Evolutionary conservation across 2,329 filamentous ascomycete species (phyloP), one percentile per base, ranked within the genome.

Genomic region (Aspergillus melleus): DNA sequence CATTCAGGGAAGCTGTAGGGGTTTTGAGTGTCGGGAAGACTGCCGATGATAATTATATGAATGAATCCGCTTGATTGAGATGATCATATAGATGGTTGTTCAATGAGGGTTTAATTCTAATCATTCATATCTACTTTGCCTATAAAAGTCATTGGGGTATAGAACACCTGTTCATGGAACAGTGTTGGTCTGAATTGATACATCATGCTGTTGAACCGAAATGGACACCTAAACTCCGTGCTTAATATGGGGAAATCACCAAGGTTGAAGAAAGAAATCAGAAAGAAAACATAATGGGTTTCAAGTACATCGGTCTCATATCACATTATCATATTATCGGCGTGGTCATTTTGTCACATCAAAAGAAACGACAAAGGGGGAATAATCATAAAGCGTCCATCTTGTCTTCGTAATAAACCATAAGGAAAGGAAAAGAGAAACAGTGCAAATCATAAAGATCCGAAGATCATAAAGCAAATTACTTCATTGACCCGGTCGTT

Each of bases 401-500:
- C 36, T 42, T 14, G 6, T 42, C 14, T n/a, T 42, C 36, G 16
- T 42, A 42, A 42, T 16, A 42, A 42, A 16, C 16, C 36, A 42
- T 42, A 4, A 24, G 6, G 14, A 36, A 36, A 36, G 12, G 1
- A 14, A 36, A 29, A 8, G 8, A 29, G 26, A 29, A 29, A 9
- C 26, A 9, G 8, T 29, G 26, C 26, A 42, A 42, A 42, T 42
- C 36, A 42, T 8, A n/a, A n/a, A 19, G 2, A 8, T 8, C 5
- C 16, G 36, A 42, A 2, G 5, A 4, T 14, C 10, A 53, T 10
- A 36, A 3, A 2, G 6, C 30, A 26, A 24, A 6, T 20, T 49
- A 59, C 26, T 69, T 71, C 67, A 71, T 68, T 39, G 60, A 64
- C 8, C 67, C 71, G 0, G 76, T 76, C 30, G 72, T 75, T 52